Evolutionary conservation across 805 yeast genomes (phyloP).

Genomic region (Myxozyma neotropica): DNA sequence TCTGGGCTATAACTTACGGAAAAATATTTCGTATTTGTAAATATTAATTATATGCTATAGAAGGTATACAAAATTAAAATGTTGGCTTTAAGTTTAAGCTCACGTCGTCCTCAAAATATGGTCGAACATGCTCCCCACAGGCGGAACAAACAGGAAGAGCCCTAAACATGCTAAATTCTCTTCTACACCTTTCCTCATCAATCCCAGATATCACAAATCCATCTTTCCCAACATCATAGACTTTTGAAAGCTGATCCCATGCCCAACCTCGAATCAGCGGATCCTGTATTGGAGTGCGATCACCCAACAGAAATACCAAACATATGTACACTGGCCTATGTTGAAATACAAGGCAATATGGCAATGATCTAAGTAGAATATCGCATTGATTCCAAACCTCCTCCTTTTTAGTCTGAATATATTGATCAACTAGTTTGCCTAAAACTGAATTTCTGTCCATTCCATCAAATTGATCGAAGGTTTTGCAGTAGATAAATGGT

Average conservation of each 20-base stretch:
- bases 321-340: not conserved
- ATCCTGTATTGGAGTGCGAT: not conserved
- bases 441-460: not conserved
- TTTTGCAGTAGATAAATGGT: not conserved
- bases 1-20: too few species aligned
- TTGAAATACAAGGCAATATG: not conserved
- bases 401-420: not conserved
- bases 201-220: not conserved
- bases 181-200: not conserved
- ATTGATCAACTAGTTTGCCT: not conserved
- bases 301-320: not conserved
- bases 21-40: too few species aligned
- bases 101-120: too few species aligned
- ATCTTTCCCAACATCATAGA: not conserved
- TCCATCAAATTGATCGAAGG: not conserved
- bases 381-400: not conserved
- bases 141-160: conserved; percentile 1
- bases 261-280: conserved; percentile 1
- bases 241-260: not conserved
- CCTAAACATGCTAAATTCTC: not conserved
- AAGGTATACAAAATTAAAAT: too few species aligned
- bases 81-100: too few species aligned
- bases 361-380: not conserved
- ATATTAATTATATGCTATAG: too few species aligned
- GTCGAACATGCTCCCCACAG: conserved; percentile 8